A percentile compares a stretch with the other conserved stretches of the same genome.
These are phyloP conservation scores for Cicer judaicum DNA, from an alignment of 306 rosid genomes.

Conservation along the genomic window DNA sequence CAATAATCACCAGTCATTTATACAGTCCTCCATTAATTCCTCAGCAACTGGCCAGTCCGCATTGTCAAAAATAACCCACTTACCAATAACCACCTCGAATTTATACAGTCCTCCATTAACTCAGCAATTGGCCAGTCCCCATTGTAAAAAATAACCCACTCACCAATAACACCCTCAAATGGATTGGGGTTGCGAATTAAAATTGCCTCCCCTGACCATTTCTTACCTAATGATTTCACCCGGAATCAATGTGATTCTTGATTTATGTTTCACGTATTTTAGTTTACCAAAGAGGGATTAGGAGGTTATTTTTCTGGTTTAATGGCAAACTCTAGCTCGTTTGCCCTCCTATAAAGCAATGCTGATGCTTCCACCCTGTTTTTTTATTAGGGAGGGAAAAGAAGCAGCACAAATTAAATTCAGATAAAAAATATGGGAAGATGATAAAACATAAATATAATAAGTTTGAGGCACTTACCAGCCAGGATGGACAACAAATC, in stretches of 20 bases:
- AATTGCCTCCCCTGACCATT: slow-evolving; percentile 44
- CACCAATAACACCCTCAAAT: slow-evolving; percentile 8
- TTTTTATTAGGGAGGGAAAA: slow-evolving; percentile 19
- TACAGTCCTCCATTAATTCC: slow-evolving; percentile 38
- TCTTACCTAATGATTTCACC: slow-evolving; percentile 47
- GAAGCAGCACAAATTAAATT: slow-evolving; percentile 46
- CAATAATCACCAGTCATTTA: slow-evolving; percentile 21
- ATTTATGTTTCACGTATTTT: slow-evolving; percentile 56
- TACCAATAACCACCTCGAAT: slow-evolving; percentile 17
- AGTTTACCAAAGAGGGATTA: slow-evolving; percentile 54
- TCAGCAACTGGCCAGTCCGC: slow-evolving; percentile 37
- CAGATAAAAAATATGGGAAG: background rate
- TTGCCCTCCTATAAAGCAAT: slow-evolving; percentile 97
- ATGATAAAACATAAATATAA: slow-evolving; percentile 10
- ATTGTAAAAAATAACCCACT: slow-evolving; percentile 23
- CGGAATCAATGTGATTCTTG: slow-evolving; percentile 50
- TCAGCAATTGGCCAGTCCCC: slow-evolving; percentile 36
- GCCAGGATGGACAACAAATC: slow-evolving; percentile 90
- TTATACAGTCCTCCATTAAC: slow-evolving; percentile 16
- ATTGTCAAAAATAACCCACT: slow-evolving; percentile 22
- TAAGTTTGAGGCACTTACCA: slow-evolving; percentile 63
- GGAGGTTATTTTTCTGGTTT: slow-evolving; percentile 62
- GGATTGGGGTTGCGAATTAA: slow-evolving; percentile 37
- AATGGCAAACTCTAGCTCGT: slow-evolving; percentile 86
- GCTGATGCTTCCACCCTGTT: slow-evolving; percentile 99